Evolutionary conservation across 1,284 basidiomycete genomes (phyloP).

Genomic region (Prillingera fragicola): DNA sequence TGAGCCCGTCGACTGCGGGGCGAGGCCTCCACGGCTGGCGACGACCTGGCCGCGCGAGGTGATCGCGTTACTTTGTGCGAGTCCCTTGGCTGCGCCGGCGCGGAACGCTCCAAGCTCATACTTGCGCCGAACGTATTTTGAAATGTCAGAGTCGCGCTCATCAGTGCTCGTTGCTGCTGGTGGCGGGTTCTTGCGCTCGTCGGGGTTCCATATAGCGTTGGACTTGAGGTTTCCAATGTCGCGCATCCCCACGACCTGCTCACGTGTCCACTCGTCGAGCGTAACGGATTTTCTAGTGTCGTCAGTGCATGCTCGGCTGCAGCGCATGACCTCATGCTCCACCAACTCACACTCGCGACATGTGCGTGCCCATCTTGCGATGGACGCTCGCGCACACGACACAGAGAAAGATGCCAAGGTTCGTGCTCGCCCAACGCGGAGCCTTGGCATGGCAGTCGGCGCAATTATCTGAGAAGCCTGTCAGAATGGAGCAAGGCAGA

Average conservation of each 20-base stretch:
- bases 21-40: neutral
- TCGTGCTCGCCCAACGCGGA: slow-evolving; percentile 46
- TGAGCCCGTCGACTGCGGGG: neutral
- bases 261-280: slow-evolving; percentile 46
- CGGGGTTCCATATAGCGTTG: slow-evolving; percentile 44
- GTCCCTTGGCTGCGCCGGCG: slow-evolving; percentile 13
- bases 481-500: no score
- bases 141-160: slow-evolving; percentile 45
- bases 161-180: slow-evolving; percentile 31
- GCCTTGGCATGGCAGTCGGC: slow-evolving; percentile 43
- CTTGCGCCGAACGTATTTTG: slow-evolving; percentile 44
- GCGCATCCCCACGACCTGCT: slow-evolving; percentile 39
- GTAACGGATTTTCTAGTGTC: slow-evolving; percentile 41
- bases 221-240: slow-evolving; percentile 38
- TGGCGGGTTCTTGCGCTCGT: slow-evolving; percentile 38
- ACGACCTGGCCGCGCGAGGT: slow-evolving; percentile 8
- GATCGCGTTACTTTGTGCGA: slow-evolving; percentile 6
- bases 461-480: slow-evolving; percentile 37
- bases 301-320: neutral
- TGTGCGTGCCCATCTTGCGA: slow-evolving; percentile 46
- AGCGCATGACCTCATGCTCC: neutral
- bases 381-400: slow-evolving; percentile 42
- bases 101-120: slow-evolving; percentile 45
- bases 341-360: slow-evolving; percentile 42
- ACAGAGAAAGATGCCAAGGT: slow-evolving; percentile 44